These are phyloP conservation scores for Saururus chinensis DNA, from an alignment of 164 flowering plant genomes.

Conservation along the genomic window DNA sequence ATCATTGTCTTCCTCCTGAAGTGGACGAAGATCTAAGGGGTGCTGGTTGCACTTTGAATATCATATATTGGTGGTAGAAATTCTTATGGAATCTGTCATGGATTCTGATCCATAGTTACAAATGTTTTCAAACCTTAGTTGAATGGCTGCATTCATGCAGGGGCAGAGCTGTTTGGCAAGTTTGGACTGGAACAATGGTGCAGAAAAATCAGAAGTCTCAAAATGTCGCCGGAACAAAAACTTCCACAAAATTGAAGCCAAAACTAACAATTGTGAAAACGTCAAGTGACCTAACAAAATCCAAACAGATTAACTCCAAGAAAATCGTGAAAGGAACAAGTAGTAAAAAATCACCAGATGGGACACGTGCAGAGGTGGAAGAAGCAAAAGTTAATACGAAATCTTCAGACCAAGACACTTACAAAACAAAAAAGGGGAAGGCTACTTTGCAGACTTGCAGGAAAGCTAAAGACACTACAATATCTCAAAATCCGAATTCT, in stretches of 20 bases:
- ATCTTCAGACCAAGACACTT: background rate
- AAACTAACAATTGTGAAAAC: slow-evolving; percentile 23
- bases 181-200: too few species aligned
- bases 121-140: too few species aligned
- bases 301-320: background rate
- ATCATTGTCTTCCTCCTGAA: too few species aligned
- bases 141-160: too few species aligned
- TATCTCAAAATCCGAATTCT: slow-evolving; percentile 1
- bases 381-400: background rate
- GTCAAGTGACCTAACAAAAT: background rate
- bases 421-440: background rate
- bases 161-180: too few species aligned
- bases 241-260: slow-evolving; percentile 18
- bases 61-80: too few species aligned
- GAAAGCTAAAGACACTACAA: background rate
- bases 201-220: too few species aligned
- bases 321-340: background rate
- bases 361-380: background rate
- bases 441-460: background rate
- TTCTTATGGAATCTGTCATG: too few species aligned
- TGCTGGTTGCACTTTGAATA: too few species aligned
- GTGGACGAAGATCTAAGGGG: too few species aligned
- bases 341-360: background rate
- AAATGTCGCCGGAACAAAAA: too few species aligned
- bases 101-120: too few species aligned